Base-by-base conservation (phyloP, 441 rosid species). In the Syzygium syzygioides region DNA sequence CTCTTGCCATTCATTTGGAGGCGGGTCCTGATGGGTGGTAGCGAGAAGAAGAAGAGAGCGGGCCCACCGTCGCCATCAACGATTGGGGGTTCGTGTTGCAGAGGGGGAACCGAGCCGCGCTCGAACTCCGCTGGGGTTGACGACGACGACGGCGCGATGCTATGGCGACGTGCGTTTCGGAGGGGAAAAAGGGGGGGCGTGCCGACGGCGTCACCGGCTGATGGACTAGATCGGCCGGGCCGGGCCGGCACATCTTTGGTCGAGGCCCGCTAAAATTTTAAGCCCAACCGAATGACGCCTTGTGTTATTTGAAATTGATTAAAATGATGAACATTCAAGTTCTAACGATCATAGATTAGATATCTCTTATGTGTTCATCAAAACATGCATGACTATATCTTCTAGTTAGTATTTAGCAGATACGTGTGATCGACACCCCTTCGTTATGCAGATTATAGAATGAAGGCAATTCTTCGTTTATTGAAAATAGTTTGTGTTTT, bases 1-100 rank as follows among this genome's bases (percentile, higher is more conserved):
- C 91, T 89, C 93, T 94, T 92, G 96, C 96, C 97, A 95, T 95
- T 93, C 97, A 95, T 93, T 90, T 92, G 94, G 87, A 68, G 85
- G 37, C 66, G 86, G 14, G 32, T 19, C 45, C 76, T 53, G 83
- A 54, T 15, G 64, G 85, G 28, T 62, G 30, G 88, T 66, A 62
- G 9, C 48, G 9, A 45, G 48, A 45, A 7, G 48, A 45, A 86
- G 20, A 23, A 7, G 52, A 37, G 17, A 23, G 83, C 25, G 52
- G 23, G 52, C 10, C 52, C 83, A 45, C 52, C n/a, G 52, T 76
- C 83, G 83, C 83, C 52, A 76, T 76, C 48, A 76, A 41, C 83
- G 6, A 26, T 6, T 23, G 52, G 83, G 83, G 23, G 83, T 23
- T 76, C 52, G 83, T 7, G n/a, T 23, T 6, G 83, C n/a, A 7